Evolutionary conservation across 208 protist species (phyloP).

Genomic region (Trichomonas vaginalis): DNA sequence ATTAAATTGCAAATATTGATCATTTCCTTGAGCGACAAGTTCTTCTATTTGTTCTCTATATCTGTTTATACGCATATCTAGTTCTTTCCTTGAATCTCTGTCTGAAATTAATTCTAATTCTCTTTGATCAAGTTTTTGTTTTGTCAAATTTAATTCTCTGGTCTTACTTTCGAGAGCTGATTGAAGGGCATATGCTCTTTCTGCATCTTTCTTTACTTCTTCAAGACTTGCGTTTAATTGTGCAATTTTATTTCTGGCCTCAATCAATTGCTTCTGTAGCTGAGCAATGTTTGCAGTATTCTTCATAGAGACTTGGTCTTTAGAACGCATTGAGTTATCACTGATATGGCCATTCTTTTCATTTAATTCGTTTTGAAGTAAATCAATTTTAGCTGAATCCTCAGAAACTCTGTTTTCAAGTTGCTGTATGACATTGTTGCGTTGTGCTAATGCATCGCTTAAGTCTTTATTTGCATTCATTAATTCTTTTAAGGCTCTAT

Average conservation of each 20-base stretch:
- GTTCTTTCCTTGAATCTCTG: background rate
- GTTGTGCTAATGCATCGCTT: background rate
- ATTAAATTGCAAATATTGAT: background rate
- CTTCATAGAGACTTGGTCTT: background rate
- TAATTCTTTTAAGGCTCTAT: background rate
- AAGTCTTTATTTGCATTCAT: background rate
- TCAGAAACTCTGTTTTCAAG: background rate
- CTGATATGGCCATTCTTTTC: background rate
- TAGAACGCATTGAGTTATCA: background rate
- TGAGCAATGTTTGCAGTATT: background rate
- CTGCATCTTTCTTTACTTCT: background rate
- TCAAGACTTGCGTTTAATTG: background rate
- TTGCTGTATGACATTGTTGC: background rate
- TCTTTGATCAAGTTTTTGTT: background rate
- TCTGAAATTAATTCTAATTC: background rate
- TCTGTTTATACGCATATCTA: background rate
- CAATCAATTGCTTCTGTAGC: background rate
- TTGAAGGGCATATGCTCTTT: background rate
- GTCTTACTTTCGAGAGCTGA: background rate
- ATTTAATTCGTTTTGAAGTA: background rate
- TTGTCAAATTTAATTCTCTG: background rate
- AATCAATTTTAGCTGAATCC: background rate
- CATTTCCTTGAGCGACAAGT: background rate
- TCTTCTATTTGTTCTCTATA: background rate
- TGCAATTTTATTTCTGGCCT: background rate